Base-by-base conservation (phyloP, 2,329 filamentous ascomycete genomes). In the Botrytis fabae region DNA sequence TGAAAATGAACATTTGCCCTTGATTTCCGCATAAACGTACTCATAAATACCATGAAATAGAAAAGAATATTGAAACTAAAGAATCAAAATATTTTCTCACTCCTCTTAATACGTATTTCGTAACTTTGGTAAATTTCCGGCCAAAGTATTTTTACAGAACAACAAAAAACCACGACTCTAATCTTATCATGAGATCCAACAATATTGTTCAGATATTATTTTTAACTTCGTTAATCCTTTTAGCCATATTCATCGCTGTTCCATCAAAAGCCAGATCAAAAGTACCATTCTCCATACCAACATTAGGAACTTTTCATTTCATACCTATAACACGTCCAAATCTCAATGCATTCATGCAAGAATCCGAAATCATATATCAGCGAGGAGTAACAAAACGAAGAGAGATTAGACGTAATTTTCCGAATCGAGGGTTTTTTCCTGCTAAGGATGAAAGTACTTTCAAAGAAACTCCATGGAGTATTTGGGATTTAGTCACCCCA, bases 401-500 rank as follows among this genome's bases (percentile, higher is more conserved):
- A 44, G 63, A 66, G 18, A 59, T 72, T 32, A 48, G 70, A 22
- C n/a, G n/a, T 16, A 9, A 28, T 1, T 72, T 69, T 48, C 46
- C 62, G 12, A 38, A 71, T 65, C 60, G 60, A 51, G 69, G 69
- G 1, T 71, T 71, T n/a, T 79, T 79, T 72, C 77, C 77, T 10
- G 76, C 77, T 0, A 76, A 78, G 69, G 73, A 74, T 35, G 42
- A 73, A 61, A 69, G 51, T 12, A 73, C 75, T 40, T 79, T 77
- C 60, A 74, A 73, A 35, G 73, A 74, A 46, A 78, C 76, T 16
- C 81, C 81, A 6, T 83, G 81, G 74, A 79, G 81, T 4, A 77
- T 83, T 35, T 84, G 82, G 82, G 83, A 84, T 75, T 82, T 83
- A 75, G 79, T 81, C n/a, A 82, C 81, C 6, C 79, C 83, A 7